Conservation (phyloP, 169 alveolate species). For the Theileria parva region DNA sequence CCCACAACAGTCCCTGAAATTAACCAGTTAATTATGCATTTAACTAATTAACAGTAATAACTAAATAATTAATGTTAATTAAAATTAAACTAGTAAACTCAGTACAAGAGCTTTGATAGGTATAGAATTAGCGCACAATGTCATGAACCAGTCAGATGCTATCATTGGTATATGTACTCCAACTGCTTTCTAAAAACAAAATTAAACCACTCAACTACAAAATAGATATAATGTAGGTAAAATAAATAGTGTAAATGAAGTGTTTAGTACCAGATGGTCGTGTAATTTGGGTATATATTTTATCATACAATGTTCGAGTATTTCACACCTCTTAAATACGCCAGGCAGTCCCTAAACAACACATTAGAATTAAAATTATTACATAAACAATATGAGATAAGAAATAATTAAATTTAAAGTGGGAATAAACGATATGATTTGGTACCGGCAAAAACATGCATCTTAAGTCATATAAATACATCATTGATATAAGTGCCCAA, state of each 20-base stretch:
- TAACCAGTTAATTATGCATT: neutral
- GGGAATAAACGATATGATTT: neutral
- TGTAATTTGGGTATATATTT: conserved; percentile 39
- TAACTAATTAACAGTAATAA: neutral
- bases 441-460: conserved; percentile 72
- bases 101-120: conserved; percentile 69
- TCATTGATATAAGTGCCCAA: conserved; percentile 66
- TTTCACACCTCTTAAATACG: conserved; percentile 58
- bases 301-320: conserved; percentile 50
- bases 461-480: conserved; percentile 80
- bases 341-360: conserved; percentile 55
- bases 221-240: neutral
- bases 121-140: conserved; percentile 79
- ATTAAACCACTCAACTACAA: neutral
- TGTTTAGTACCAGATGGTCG: conserved; percentile 39
- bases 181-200: conserved; percentile 1
- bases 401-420: too few species aligned
- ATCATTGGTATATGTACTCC: conserved; percentile 78
- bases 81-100: too few species aligned
- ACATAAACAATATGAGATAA: neutral
- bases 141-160: conserved; percentile 83
- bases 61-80: neutral
- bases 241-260: neutral
- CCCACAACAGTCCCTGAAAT: conserved; percentile 73
- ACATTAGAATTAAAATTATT: neutral